These are phyloP conservation scores for Termitomyces sp. DNA, from an alignment of 768 basidiomycete species.

Conservation along the genomic window DNA sequence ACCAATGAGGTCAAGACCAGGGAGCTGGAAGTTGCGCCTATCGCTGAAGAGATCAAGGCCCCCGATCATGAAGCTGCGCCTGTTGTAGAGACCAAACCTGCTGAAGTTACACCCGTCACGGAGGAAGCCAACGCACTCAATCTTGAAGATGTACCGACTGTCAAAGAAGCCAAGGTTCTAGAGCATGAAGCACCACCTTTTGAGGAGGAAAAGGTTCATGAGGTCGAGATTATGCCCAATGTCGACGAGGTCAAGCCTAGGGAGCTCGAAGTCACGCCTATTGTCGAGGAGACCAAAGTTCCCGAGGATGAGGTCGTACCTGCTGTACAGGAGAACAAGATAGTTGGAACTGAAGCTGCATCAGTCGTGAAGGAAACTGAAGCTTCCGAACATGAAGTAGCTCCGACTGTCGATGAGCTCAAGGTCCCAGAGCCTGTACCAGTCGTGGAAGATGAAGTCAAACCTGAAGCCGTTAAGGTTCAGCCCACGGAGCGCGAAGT, in stretches of 20 bases:
- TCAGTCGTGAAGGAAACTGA: not conserved
- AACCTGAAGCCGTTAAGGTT: not conserved
- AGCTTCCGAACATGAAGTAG: conserved; percentile 2
- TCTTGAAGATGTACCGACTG: not conserved
- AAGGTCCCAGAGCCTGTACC: not conserved
- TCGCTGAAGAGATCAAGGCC: not conserved
- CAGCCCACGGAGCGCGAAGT: conserved; percentile 3
- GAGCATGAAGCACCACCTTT: not conserved
- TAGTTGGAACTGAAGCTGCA: not conserved
- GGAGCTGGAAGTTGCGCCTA: not conserved
- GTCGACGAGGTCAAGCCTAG: not conserved
- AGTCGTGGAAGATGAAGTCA: conserved; percentile 3
- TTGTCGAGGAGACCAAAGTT: not conserved
- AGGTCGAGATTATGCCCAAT: not conserved
- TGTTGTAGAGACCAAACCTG: not conserved
- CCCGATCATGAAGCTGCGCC: not conserved
- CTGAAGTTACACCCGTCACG: not conserved
- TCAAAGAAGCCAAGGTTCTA: not conserved
- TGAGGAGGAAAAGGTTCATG: not conserved
- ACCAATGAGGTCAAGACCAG: not conserved
- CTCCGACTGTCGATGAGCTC: not conserved
- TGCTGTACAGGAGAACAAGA: not conserved
- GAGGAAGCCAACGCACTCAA: not conserved
- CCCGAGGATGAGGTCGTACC: not conserved
- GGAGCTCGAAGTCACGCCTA: not conserved